A percentile compares a stretch with the other conserved stretches of the same genome.
phyloP scores from a whole-genome alignment of 2,329 filamentous ascomycete species.

The Dothideomycetes sp. region DNA sequence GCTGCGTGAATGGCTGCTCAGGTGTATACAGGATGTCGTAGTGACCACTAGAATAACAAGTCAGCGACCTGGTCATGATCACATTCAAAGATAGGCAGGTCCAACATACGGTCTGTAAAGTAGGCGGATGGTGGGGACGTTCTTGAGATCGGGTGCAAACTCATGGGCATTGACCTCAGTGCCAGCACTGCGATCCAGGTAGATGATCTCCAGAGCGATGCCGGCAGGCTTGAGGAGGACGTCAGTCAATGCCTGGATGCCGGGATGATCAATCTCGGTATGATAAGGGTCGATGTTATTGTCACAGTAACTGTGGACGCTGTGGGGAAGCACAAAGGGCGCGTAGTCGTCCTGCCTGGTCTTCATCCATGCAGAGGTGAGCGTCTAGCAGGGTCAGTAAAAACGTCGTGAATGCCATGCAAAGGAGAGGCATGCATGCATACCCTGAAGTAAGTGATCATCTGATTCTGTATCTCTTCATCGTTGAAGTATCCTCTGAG shows the following conservation, averaged over 20 bases:
- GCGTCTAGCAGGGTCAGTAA: slow-evolving; percentile 44
- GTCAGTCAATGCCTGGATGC: slow-evolving; percentile 66
- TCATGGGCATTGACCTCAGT: slow-evolving; percentile 63
- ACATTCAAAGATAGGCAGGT: too few relatives aligned
- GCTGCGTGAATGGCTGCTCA: slow-evolving; percentile 36
- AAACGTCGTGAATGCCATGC: not conserved
- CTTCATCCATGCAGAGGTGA: slow-evolving; percentile 80
- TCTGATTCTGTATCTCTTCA: slow-evolving; percentile 53
- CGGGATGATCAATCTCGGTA: slow-evolving; percentile 86
- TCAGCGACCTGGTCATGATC: slow-evolving; percentile 19
- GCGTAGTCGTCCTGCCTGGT: slow-evolving; percentile 60
- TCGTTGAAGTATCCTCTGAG: slow-evolving; percentile 68
- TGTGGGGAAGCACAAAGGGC: slow-evolving; percentile 57
- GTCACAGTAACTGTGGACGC: slow-evolving; percentile 59
- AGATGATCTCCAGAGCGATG: slow-evolving; percentile 77
- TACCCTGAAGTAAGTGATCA: slow-evolving; percentile 75
- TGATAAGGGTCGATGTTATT: slow-evolving; percentile 63
- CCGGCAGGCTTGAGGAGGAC: slow-evolving; percentile 70
- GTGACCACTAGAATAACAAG: slow-evolving; percentile 54
- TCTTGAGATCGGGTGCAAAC: slow-evolving; percentile 41
- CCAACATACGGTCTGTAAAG: slow-evolving; percentile 54
- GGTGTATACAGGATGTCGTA: slow-evolving; percentile 87
- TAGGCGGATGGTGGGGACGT: slow-evolving; percentile 42
- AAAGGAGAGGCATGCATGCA: not conserved
- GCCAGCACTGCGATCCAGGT: slow-evolving; percentile 78